Evolutionary conservation across 1,284 basidiomycete genomes (phyloP), one percentile per base, ranked within the genome.

Genomic region (Ganoderma boninense): DNA sequence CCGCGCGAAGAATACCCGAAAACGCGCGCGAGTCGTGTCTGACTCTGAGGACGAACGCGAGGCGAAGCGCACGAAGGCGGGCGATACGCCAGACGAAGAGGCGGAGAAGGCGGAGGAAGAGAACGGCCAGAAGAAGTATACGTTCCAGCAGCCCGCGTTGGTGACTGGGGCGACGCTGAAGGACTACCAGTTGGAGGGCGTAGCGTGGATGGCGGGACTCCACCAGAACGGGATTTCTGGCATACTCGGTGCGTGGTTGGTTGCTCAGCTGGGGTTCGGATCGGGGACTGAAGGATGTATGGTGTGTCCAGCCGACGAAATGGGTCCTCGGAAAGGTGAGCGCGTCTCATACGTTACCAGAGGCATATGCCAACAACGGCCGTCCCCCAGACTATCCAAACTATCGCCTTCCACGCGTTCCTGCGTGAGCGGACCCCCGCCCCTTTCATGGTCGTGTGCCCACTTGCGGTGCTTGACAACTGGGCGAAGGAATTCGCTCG

Each of bases 181-280:
- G 76, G 89, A 94, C 61, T 99, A 99, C 79, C 97, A 99, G 80
- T 87, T 99, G 1, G 95, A 97, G 65, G 97, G 97, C 5, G 89
- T 99, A 18, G 95, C 97, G 73, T 99, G 97, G 97, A 96, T 99
- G 92, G 92, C 95, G 5, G 92, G 92, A 43, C 83, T 99, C 13
- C 96, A 97, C 81, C 92, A 96, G 82, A 98, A 97, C 76, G 97
- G 97, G 2, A 92, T 98, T 64, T 97, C 96, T 49, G 97, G 97
- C 2, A 98, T 98, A 69, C 81, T 99, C 42, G 95, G 91, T 92
- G 75, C 44, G 89, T 83, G 29, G 29, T 13, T 18, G 40, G 35
- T 7, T 43, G 10, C 29, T 32, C 29, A 32, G 2, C 2, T 16
- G 14, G 40, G 23, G 14, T 44, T 10, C 26, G 26, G 14, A 26